phyloP scores from a whole-genome alignment of 495 filamentous ascomycete species.

The Xylaria longipes region DNA sequence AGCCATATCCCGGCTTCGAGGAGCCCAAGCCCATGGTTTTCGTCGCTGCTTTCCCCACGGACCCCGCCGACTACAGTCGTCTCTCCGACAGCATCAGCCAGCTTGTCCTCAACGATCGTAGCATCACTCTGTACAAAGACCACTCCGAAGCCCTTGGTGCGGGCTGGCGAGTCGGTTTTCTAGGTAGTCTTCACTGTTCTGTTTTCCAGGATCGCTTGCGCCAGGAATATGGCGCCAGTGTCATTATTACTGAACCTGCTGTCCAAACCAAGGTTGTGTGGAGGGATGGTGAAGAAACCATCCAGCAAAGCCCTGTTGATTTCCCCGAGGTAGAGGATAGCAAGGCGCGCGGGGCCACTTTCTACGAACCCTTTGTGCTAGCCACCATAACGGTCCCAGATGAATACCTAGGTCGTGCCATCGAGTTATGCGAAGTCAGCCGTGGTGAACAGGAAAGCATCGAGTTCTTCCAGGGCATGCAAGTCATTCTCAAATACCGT shows the following conservation, averaged over 20 bases:
- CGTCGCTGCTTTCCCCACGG: constrained; percentile 92
- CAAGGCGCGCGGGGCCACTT: constrained; percentile 56
- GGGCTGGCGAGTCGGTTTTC: constrained; percentile 91
- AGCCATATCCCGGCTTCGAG: constrained; percentile 89
- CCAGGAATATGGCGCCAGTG: constrained; percentile 91
- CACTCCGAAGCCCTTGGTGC: constrained; percentile 91
- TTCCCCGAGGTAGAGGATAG: constrained; percentile 79
- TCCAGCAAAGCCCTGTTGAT: constrained; percentile 82
- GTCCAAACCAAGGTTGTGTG: constrained; percentile 89
- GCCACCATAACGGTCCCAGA: constrained; percentile 91
- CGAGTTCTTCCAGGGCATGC: constrained; percentile 89
- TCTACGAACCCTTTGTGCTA: constrained; percentile 86
- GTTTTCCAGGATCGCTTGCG: constrained; percentile 97
- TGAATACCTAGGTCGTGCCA: constrained; percentile 91
- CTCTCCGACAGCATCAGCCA: constrained; percentile 95
- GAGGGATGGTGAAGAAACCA: constrained; percentile 70
- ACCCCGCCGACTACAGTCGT: constrained; percentile 84
- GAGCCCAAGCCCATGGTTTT: constrained; percentile 99
- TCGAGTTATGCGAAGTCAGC: constrained; percentile 91
- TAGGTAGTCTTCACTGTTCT: constrained; percentile 96
- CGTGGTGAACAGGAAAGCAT: constrained; percentile 85
- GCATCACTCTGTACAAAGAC: constrained; percentile 91
- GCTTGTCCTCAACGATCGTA: constrained; percentile 91
- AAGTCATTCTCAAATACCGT: constrained; percentile 94
- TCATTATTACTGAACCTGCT: constrained; percentile 96